Conservation (phyloP, 768 basidiomycete species). For the Mycena vitilis region DNA sequence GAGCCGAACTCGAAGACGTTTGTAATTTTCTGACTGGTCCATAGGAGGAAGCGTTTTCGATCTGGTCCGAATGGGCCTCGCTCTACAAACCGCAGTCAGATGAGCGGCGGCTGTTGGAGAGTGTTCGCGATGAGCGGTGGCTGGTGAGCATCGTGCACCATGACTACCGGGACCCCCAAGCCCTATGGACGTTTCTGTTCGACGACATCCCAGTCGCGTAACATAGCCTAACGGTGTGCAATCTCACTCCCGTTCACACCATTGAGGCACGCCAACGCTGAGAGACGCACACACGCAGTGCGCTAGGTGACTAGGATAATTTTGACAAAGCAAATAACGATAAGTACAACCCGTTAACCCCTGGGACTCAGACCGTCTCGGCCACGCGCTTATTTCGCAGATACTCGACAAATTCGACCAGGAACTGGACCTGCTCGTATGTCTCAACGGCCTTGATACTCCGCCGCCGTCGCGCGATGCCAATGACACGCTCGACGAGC, state of each 20-base stretch:
- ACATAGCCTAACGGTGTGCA: neutral
- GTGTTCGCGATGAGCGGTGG: slow-evolving; percentile 82
- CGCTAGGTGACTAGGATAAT: slow-evolving; percentile 8
- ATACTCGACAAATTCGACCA: slow-evolving; percentile 81
- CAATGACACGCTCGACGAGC: slow-evolving; percentile 69
- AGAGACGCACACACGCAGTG: neutral
- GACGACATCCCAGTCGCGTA: slow-evolving; percentile 39
- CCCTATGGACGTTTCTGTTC: slow-evolving; percentile 88
- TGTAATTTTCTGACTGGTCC: slow-evolving; percentile 14
- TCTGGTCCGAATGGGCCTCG: slow-evolving; percentile 95
- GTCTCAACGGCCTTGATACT: slow-evolving; percentile 95
- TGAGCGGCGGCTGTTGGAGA: slow-evolving; percentile 79
- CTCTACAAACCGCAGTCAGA: slow-evolving; percentile 83
- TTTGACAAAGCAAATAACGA: slow-evolving; percentile 28
- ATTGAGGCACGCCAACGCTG: neutral
- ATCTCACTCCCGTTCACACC: neutral
- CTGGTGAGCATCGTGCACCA: slow-evolving; percentile 94
- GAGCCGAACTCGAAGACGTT: slow-evolving; percentile 4
- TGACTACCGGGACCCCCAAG: slow-evolving; percentile 84
- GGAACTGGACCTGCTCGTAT: slow-evolving; percentile 89
- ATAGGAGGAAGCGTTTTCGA: slow-evolving; percentile 95
- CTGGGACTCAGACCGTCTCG: neutral
- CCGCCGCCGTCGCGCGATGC: slow-evolving; percentile 77
- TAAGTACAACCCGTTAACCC: slow-evolving; percentile 4
- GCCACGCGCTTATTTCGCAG: slow-evolving; percentile 45